phyloP scores from a whole-genome alignment of 2,329 filamentous ascomycete species.

The Alternaria burnsii region DNA sequence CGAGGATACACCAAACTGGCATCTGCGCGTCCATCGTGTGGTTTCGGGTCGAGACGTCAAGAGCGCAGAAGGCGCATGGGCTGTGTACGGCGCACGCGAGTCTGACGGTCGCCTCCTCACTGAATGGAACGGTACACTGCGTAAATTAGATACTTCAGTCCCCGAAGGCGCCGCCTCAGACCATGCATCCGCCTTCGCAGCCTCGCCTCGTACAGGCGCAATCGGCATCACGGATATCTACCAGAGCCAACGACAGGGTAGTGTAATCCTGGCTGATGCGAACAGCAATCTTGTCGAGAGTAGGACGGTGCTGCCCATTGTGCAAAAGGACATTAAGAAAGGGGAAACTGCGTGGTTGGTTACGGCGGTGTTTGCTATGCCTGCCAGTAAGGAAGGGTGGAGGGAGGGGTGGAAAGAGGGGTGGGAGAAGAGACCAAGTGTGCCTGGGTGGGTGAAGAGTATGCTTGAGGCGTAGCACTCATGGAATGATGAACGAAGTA shows the following conservation, averaged over 20 bases:
- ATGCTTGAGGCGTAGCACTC: slow-evolving; percentile 56
- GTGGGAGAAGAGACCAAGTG: slow-evolving; percentile 66
- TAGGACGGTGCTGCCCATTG: slow-evolving; percentile 74
- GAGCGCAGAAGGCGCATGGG: slow-evolving; percentile 79
- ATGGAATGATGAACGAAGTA: background rate
- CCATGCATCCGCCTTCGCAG: slow-evolving; percentile 52
- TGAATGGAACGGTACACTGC: slow-evolving; percentile 27
- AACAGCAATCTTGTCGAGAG: slow-evolving; percentile 81
- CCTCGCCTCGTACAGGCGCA: slow-evolving; percentile 59
- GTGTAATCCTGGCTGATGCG: slow-evolving; percentile 77
- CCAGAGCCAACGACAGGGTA: slow-evolving; percentile 61
- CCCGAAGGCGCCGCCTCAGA: slow-evolving; percentile 52
- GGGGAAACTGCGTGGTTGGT: slow-evolving; percentile 72
- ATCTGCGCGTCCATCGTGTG: slow-evolving; percentile 71
- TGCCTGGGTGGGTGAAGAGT: slow-evolving; percentile 68
- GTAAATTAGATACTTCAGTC: slow-evolving; percentile 44
- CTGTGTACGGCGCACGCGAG: slow-evolving; percentile 69
- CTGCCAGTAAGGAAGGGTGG: slow-evolving; percentile 62
- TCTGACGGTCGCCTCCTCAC: slow-evolving; percentile 65
- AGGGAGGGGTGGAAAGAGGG: slow-evolving; percentile 53
- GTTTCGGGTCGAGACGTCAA: slow-evolving; percentile 67
- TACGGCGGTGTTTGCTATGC: slow-evolving; percentile 75
- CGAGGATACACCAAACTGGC: slow-evolving; percentile 68
- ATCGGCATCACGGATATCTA: slow-evolving; percentile 61
- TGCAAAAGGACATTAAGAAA: slow-evolving; percentile 68